Evolutionary conservation across 495 filamentous ascomycete species (phyloP), one percentile per base, ranked within the genome.

Genomic region (Penicillium flavigenum): DNA sequence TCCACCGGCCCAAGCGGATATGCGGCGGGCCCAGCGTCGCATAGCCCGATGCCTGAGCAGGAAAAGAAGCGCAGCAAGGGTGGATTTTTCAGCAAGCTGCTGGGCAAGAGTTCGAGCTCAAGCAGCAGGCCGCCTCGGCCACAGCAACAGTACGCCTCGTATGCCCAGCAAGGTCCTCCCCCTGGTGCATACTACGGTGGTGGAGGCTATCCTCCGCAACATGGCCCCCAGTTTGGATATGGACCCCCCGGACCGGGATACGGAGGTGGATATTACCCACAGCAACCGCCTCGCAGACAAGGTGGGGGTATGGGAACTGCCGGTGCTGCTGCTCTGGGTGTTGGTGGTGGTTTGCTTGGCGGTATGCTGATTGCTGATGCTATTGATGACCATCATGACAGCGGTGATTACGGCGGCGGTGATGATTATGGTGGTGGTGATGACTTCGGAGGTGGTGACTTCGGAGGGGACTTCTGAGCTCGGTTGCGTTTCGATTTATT

Each of bases 341-440:
- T 90, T 9, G 90, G 89, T 46, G 90, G 85, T 54, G 90, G 90
- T 52, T 58, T 95, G 63, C 41, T 92, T 3, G 90, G 89, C 57
- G 90, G 89, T 11, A 73, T 78, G 60, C 47, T 92, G 66, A 65
- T 95, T 41, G 87, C 79, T 4, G 80, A 88, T 64, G 85, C 83
- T 43, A 47, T 67, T 59, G 72, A 86, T 51, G 58, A 64, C 47
- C 81, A 83, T 62, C 58, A 53, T 62, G 72, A 79, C 20, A 76
- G 74, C 44, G 82, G 83, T 60, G 60, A 69, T 45, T 61, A 65
- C 54, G 63, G 72, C 34, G 72, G 71, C 31, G 72, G 74, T 26
- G 68, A 62, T 51, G 67, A 66, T 26, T 75, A 77, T 59, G 70
- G 75, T 57, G 75, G 74, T 46, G 82, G 79, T 49, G 34, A n/a